These are phyloP conservation scores for Amaranthus tricolor DNA, from an alignment of 179 eudicot genomes.

Conservation along the genomic window DNA sequence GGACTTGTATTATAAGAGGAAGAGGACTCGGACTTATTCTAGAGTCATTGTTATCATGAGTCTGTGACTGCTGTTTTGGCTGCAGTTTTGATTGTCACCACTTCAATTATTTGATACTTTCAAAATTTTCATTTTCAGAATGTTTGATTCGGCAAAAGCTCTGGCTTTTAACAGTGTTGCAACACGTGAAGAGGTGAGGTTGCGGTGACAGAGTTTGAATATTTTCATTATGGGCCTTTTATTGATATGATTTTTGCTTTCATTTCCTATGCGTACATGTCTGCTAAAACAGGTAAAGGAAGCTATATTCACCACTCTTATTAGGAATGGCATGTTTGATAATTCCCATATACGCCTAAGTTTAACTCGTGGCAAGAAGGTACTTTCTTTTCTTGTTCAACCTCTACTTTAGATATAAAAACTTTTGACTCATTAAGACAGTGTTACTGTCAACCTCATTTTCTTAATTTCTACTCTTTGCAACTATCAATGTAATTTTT, in stretches of 20 bases:
- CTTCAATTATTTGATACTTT: neutral
- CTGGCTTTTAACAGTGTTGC: conserved; percentile 82
- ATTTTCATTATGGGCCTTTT: neutral
- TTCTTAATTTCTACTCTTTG: neutral
- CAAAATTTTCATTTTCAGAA: conserved; percentile 37
- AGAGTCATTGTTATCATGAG: neutral
- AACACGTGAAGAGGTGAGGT: conserved; percentile 70
- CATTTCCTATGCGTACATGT: neutral
- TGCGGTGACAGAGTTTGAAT: conserved; percentile 6
- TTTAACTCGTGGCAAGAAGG: conserved; percentile 96
- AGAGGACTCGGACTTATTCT: neutral
- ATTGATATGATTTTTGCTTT: conserved; percentile 4
- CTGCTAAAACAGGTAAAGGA: conserved; percentile 65
- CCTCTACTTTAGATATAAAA: neutral
- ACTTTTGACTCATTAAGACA: neutral
- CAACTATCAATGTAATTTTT: neutral
- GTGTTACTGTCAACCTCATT: neutral
- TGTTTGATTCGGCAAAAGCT: conserved; percentile 98
- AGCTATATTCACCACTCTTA: conserved; percentile 84
- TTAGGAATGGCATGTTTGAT: conserved; percentile 88
- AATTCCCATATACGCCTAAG: conserved; percentile 90
- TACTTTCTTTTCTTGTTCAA: conserved; percentile 18
- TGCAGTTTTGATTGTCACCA: neutral
- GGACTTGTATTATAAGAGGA: neutral
- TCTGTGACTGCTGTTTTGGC: neutral